phyloP scores from a whole-genome alignment of 2,329 filamentous ascomycete genomes.

The Plenodomus lindquistii region DNA sequence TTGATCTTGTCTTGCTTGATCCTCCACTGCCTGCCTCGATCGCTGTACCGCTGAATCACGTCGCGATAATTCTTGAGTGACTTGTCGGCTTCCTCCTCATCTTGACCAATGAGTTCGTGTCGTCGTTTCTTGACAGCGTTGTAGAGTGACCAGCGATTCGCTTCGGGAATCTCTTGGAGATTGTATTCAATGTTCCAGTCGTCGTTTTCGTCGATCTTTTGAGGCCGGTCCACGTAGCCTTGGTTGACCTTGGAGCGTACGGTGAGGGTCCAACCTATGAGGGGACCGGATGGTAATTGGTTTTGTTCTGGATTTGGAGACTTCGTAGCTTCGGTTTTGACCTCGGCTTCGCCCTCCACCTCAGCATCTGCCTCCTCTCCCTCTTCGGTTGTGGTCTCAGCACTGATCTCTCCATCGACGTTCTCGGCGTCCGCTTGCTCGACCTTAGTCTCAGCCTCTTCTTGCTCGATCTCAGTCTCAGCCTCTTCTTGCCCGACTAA shows the following conservation, averaged over 20 bases:
- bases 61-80: slow-evolving; percentile 50
- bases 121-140: slow-evolving; percentile 59
- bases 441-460: neutral
- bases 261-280: slow-evolving; percentile 73
- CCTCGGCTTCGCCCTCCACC: neutral
- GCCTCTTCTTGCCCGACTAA: neutral
- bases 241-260: slow-evolving; percentile 75
- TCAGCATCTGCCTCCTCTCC: neutral
- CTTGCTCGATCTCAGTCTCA: neutral
- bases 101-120: slow-evolving; percentile 42
- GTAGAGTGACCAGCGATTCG: slow-evolving; percentile 24
- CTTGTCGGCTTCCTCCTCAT: slow-evolving; percentile 48
- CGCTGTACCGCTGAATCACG: slow-evolving; percentile 53
- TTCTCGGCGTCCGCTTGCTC: neutral
- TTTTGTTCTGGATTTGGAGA: neutral
- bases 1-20: slow-evolving; percentile 58
- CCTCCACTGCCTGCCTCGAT: slow-evolving; percentile 64
- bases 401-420: too few species aligned
- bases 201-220: slow-evolving; percentile 49
- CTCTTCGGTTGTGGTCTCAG: neutral
- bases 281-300: slow-evolving; percentile 21
- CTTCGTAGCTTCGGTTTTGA: neutral
- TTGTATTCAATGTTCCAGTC: slow-evolving; percentile 80
- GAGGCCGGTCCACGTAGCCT: slow-evolving; percentile 64
- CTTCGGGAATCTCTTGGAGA: slow-evolving; percentile 59